Evolutionary conservation across 2,329 filamentous ascomycete genomes (phyloP).

Genomic region (Penicillium thymicola): DNA sequence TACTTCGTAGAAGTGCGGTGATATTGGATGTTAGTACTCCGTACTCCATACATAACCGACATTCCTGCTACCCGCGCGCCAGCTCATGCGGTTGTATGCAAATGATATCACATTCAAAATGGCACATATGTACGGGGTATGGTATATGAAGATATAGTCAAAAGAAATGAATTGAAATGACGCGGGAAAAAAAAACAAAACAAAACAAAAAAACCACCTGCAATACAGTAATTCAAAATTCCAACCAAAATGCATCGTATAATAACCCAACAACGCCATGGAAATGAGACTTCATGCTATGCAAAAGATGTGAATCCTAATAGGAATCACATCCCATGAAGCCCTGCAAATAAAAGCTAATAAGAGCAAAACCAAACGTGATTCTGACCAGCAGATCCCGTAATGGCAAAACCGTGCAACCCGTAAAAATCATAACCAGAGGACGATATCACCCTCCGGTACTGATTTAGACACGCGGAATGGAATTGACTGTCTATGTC

Average conservation of each 20-base stretch:
- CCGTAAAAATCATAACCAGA: not conserved
- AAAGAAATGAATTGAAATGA: not conserved
- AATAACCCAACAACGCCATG: conserved; percentile 1
- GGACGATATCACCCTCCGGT: not conserved
- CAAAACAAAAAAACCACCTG: not conserved
- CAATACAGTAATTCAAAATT: not conserved
- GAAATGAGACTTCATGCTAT: not conserved
- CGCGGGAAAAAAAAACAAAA: not conserved
- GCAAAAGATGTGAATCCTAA: not conserved
- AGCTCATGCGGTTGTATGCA: conserved; percentile 6
- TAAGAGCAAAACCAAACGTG: not conserved
- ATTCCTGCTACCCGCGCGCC: conserved; percentile 14
- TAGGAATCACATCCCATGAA: not conserved
- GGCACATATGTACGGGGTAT: not conserved
- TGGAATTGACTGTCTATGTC: not conserved
- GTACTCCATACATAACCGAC: not conserved
- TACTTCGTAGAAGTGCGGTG: not conserved
- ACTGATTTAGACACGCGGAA: not conserved
- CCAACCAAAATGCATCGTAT: conserved; percentile 7
- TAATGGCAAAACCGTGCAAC: not conserved
- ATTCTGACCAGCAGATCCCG: not conserved
- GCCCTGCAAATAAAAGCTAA: not conserved
- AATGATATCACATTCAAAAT: conserved; percentile 11
- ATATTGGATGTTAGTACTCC: not conserved
- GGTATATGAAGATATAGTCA: not conserved